These are phyloP conservation scores for Pichia thaimueangensis DNA, from an alignment of 805 yeast species.

Conservation along the genomic window DNA sequence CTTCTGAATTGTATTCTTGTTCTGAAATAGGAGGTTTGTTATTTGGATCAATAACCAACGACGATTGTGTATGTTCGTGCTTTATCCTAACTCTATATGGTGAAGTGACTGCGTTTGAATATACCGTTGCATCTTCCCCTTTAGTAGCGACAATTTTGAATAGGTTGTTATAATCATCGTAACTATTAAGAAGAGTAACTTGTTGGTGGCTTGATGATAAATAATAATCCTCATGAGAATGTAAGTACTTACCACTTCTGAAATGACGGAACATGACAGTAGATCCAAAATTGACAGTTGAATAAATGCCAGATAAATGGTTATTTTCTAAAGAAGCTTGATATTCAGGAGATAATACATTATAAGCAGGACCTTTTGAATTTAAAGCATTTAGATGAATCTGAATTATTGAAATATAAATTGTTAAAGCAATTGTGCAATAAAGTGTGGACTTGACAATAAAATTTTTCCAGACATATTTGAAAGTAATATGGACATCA, in stretches of 20 bases:
- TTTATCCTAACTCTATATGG: conserved; percentile 58
- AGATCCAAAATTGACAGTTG: conserved; percentile 69
- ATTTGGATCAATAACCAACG: conserved; percentile 59
- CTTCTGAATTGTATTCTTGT: conserved; percentile 85
- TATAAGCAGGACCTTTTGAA: conserved; percentile 53
- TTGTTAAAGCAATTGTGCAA: conserved; percentile 46
- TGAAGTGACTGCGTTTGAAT: conserved; percentile 30
- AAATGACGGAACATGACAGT: conserved; percentile 65
- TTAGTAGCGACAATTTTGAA: conserved; percentile 59
- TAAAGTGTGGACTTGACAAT: conserved; percentile 35
- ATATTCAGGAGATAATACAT: conserved; percentile 60
- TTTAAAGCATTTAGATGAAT: conserved; percentile 47
- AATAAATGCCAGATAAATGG: conserved; percentile 38
- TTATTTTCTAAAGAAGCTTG: conserved; percentile 49
- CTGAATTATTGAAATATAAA: conserved; percentile 53
- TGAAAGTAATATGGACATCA: conserved; percentile 47
- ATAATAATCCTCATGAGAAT: conserved; percentile 64
- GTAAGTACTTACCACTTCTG: conserved; percentile 72
- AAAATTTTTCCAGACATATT: conserved; percentile 35
- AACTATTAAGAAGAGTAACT: conserved; percentile 64
- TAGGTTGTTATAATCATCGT: conserved; percentile 55
- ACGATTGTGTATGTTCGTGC: conserved; percentile 62
- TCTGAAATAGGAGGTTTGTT: conserved; percentile 80
- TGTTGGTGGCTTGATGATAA: conserved; percentile 58
- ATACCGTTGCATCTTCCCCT: conserved; percentile 33